Evolutionary conservation across 2,329 filamentous ascomycete genomes (phyloP), one percentile per base, ranked within the genome.

Genomic region (Aspergillus piperis): DNA sequence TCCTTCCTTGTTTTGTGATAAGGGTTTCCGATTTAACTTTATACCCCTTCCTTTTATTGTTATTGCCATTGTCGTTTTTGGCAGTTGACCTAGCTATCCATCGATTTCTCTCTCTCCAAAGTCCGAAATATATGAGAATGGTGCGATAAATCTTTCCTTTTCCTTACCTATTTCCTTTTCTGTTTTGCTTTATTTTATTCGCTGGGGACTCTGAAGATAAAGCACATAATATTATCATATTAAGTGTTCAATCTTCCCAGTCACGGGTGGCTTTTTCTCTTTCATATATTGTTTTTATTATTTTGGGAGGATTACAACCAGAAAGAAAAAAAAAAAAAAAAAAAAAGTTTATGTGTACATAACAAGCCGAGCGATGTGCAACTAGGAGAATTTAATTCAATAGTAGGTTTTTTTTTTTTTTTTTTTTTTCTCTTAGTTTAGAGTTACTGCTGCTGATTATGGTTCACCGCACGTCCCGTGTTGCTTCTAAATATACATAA

Each of bases 31-130:
- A 59, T 58, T 51, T 57, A 61, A 61, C 53, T 53, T 60, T 63
- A 63, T 63, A 62, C 58, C 62, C 60, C 52, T 57, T 62, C 44
- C 30, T 51, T 56, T 48, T 52, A 25, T 54, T 54, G 15, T 17
- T 51, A 10, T 32, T 47, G 48, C 7, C 30, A 38, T 52, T 15
- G 15, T 57, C 50, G 47, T 23, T 39, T 51, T 17, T 41, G n/a
- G 42, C 41, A 32, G 30, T 39, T 44, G 44, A 30, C 21, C 44
- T 30, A 30, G 47, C 47, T 57, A 32, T 47, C 25, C 8, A 42
- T 36, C 27, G 36, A 23, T 56, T 50, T 17, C 44, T 51, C 38
- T 36, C 21, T 36, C 21, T 8, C 39, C 39, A 19, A 36, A 21
- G 41, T 19, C 41, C 7, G 19, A 44, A 44, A 23, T 23, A 44